Conservation (phyloP, 768 basidiomycete species). For the Rhodosporidiobolus sp. region DNA sequence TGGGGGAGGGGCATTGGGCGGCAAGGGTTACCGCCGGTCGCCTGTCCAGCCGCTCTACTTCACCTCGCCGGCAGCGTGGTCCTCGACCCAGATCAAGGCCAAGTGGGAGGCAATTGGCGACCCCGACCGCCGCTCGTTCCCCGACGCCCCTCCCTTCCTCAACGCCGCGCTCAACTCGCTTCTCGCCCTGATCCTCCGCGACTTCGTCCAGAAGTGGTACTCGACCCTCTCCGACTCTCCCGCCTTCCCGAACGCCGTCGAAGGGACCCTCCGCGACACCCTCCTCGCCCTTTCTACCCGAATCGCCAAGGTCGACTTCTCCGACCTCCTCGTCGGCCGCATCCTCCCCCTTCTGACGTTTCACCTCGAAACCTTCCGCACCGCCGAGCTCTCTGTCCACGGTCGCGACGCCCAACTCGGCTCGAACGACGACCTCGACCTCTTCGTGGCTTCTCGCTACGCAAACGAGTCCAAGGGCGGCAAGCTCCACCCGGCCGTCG, state of each 20-base stretch:
- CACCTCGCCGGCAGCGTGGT: conserved; percentile 36
- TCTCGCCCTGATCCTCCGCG: conserved; percentile 64
- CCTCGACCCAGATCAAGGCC: conserved; percentile 32
- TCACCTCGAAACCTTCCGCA: conserved; percentile 24
- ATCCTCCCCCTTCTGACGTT: conserved; percentile 30
- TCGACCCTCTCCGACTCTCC: conserved; percentile 76
- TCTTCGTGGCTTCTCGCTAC: conserved; percentile 78
- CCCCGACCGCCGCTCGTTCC: background rate
- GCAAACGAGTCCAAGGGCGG: conserved; percentile 53
- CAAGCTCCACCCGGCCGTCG: conserved; percentile 79
- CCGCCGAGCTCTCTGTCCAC: conserved; percentile 28
- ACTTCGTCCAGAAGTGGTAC: conserved; percentile 91
- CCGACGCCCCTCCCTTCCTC: conserved; percentile 25
- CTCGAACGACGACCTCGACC: conserved; percentile 75
- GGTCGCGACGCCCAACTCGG: conserved; percentile 53
- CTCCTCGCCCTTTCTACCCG: conserved; percentile 61
- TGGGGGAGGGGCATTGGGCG: background rate
- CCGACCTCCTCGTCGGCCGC: conserved; percentile 32
- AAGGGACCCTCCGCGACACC: conserved; percentile 66
- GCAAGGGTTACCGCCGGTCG: background rate
- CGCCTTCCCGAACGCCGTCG: conserved; percentile 82
- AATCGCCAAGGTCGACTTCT: conserved; percentile 53
- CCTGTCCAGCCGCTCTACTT: conserved; percentile 24
- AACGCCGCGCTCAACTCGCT: conserved; percentile 25
- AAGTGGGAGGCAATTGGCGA: conserved; percentile 24